Evolutionary conservation across 345 rosid genomes (phyloP).

Genomic region (Acer saccharum): DNA sequence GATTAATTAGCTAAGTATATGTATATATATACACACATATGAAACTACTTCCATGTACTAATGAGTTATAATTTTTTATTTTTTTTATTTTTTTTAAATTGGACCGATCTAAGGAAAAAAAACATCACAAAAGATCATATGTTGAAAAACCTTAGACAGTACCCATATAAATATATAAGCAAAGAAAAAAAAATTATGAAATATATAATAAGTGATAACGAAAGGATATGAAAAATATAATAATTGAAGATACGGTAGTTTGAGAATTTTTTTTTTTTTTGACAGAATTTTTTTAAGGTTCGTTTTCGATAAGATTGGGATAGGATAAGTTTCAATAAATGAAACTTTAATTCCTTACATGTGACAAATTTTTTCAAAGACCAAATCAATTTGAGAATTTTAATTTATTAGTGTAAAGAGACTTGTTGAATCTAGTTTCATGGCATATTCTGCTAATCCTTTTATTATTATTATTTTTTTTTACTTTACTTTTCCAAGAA

Average conservation of each 20-base stretch:
- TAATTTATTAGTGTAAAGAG: not conserved
- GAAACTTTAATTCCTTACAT: not conserved
- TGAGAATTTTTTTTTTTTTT: conserved; percentile 5
- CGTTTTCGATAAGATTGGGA: conserved; percentile 31
- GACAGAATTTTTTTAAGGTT: conserved; percentile 17
- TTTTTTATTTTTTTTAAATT: too few species aligned
- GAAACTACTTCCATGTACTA: too few species aligned
- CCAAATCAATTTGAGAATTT: not conserved
- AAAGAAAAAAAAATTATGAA: too few species aligned
- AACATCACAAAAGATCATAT: too few species aligned
- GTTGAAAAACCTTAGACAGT: too few species aligned
- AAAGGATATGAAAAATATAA: too few species aligned
- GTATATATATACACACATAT: too few species aligned
- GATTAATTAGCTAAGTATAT: too few species aligned
- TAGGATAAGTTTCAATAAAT: conserved; percentile 19
- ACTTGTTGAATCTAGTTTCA: not conserved
- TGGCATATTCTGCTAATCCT: conserved; percentile 12
- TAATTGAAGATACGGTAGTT: not conserved
- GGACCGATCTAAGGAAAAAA: too few species aligned
- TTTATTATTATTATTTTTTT: too few species aligned
- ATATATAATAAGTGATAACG: not conserved
- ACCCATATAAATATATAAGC: too few species aligned
- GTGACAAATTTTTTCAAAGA: not conserved
- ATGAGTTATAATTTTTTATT: too few species aligned
- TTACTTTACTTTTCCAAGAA: not conserved